These are phyloP conservation scores for Daldinia vernicosa DNA, from an alignment of 495 filamentous ascomycete species.

Conservation along the genomic window DNA sequence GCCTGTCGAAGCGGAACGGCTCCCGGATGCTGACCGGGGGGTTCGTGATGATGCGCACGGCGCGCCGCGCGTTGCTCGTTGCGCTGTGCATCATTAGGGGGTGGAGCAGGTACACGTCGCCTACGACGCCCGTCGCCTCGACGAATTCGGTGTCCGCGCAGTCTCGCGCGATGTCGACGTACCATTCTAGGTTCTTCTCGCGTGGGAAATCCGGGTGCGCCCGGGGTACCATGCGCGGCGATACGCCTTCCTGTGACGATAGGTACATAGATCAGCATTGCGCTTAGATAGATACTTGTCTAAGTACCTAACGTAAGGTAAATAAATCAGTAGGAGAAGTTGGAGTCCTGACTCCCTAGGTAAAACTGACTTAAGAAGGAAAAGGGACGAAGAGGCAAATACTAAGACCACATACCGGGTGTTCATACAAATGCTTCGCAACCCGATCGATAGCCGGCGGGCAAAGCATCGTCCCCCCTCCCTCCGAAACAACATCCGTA, in stretches of 20 bases:
- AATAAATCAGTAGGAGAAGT: too few species aligned
- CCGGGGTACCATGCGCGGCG: slow-evolving; percentile 69
- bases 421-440: slow-evolving; percentile 67
- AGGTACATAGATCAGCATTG: not conserved
- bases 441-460: slow-evolving; percentile 65
- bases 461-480: slow-evolving; percentile 75
- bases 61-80: slow-evolving; percentile 66
- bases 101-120: slow-evolving; percentile 76
- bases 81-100: slow-evolving; percentile 78
- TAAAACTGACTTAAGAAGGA: not conserved
- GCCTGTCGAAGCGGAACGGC: slow-evolving; percentile 71
- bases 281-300: not conserved
- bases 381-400: not conserved
- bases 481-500: slow-evolving; percentile 67
- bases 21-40: slow-evolving; percentile 69
- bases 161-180: slow-evolving; percentile 57
- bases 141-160: slow-evolving; percentile 60
- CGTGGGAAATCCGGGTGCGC: slow-evolving; percentile 52
- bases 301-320: not conserved
- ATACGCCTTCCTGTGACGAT: slow-evolving; percentile 62
- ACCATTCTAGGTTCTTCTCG: slow-evolving; percentile 62
- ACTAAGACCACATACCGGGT: slow-evolving; percentile 52
- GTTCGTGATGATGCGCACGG: slow-evolving; percentile 75
- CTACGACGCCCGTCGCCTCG: slow-evolving; percentile 70
- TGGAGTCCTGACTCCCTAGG: too few species aligned